Percentiles rank a stretch among this genome's conserved stretches.
Evolutionary conservation across 1,284 basidiomycete genomes (phyloP).

Genomic region (Fomitopsis schrenkii): DNA sequence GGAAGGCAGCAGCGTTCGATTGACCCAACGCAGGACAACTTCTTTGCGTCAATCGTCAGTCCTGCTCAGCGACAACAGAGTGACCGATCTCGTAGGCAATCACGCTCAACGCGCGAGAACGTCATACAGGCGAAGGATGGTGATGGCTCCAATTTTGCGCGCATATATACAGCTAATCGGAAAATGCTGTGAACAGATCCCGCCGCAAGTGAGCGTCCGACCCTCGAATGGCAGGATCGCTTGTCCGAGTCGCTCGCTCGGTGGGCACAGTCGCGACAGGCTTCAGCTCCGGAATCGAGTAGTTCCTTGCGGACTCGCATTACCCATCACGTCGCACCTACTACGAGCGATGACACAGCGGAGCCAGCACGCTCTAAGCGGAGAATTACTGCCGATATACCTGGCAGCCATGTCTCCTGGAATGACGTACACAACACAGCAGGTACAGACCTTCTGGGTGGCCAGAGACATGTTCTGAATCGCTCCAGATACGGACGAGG

Average conservation of each 20-base stretch:
- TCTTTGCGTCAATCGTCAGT: conserved; percentile 67
- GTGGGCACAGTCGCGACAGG: neutral
- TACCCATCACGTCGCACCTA: neutral
- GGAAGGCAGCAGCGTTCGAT: conserved; percentile 48
- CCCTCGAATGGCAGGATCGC: conserved; percentile 71
- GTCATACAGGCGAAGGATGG: conserved; percentile 60
- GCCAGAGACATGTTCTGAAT: no score
- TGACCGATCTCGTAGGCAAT: conserved; percentile 64
- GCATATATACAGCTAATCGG: neutral
- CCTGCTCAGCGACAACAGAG: conserved; percentile 48
- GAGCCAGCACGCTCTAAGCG: conserved; percentile 2
- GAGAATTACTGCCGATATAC: neutral
- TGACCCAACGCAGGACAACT: conserved; percentile 58
- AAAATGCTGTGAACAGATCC: conserved; percentile 38
- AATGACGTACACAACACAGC: conserved; percentile 4
- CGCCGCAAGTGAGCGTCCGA: conserved; percentile 54
- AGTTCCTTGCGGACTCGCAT: neutral
- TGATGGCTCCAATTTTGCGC: conserved; percentile 16
- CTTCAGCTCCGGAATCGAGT: neutral
- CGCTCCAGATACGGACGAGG: conserved; percentile 13
- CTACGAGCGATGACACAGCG: neutral
- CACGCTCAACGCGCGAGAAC: conserved; percentile 68
- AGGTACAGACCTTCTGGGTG: neutral
- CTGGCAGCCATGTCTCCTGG: neutral
- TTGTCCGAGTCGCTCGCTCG: conserved; percentile 43